A percentile compares a stretch with the other conserved stretches of the same genome.
phyloP scores from a whole-genome alignment of 2,329 filamentous ascomycete genomes.

The Neocucurbitaria cava region DNA sequence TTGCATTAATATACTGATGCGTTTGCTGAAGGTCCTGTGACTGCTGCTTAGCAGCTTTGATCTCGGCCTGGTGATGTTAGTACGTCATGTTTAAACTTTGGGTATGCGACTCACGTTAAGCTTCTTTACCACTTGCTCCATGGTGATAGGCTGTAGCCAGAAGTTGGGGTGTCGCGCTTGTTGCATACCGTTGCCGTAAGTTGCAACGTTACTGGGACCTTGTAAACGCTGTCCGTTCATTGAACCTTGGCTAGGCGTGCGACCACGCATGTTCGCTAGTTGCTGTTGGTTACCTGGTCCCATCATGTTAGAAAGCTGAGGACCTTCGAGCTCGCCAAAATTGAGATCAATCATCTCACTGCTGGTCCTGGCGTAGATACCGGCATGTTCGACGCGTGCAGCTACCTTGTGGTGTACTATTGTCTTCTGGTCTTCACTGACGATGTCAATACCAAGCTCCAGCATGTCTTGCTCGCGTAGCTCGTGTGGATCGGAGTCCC shows the following conservation, averaged over 20 bases:
- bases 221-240: conserved; percentile 69
- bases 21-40: conserved; percentile 84
- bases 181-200: conserved; percentile 64
- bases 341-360: conserved; percentile 86
- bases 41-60: conserved; percentile 88
- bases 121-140: conserved; percentile 92
- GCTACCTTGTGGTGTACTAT: conserved; percentile 99
- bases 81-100: conserved; percentile 6
- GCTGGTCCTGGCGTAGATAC: conserved; percentile 72
- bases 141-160: conserved; percentile 87
- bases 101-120: conserved; percentile 69
- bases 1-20: conserved; percentile 77
- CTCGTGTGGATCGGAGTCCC: conserved; percentile 95
- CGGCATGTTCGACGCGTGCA: conserved; percentile 94
- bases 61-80: conserved; percentile 71
- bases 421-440: conserved; percentile 97
- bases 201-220: conserved; percentile 62
- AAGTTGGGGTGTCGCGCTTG: conserved; percentile 81
- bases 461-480: conserved; percentile 89
- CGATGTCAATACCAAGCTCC: conserved; percentile 96
- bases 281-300: conserved; percentile 70
- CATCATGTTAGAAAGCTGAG: conserved; percentile 72
- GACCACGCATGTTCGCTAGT: conserved; percentile 70
- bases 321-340: conserved; percentile 88
- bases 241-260: conserved; percentile 63